phyloP scores from a whole-genome alignment of 306 rosid species.

The Alnus rubra region DNA sequence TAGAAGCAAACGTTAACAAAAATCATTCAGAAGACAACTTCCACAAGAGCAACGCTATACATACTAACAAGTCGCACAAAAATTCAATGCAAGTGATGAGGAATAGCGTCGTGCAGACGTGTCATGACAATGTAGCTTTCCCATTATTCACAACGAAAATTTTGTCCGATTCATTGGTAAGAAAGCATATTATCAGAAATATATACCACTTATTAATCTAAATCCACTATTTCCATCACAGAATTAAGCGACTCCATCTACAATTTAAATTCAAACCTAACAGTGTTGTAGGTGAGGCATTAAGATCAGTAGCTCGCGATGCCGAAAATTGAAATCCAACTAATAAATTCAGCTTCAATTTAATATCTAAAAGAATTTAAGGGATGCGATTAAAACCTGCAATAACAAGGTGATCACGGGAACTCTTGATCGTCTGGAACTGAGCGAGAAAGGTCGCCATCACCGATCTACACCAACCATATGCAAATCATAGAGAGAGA shows the following conservation, averaged over 20 bases:
- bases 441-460: conserved; percentile 98
- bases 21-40: neutral
- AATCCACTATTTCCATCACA: neutral
- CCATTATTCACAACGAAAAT: neutral
- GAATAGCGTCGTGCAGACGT: neutral
- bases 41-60: neutral
- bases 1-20: neutral
- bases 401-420: conserved; percentile 85
- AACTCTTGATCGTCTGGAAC: conserved; percentile 85
- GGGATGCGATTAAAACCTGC: conserved; percentile 51
- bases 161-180: neutral
- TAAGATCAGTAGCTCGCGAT: conserved; percentile 37
- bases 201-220: neutral
- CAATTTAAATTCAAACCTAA: conserved; percentile 15
- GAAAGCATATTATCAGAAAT: neutral
- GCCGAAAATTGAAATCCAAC: neutral
- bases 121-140: neutral
- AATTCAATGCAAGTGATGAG: neutral
- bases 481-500: conserved; percentile 44
- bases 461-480: conserved; percentile 43
- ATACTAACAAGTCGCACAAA: neutral
- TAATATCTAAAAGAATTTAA: neutral
- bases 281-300: neutral
- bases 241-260: conserved; percentile 20
- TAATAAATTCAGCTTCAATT: conserved; percentile 20